phyloP scores from a whole-genome alignment of 768 basidiomycete genomes.

The Phylloporus sp. region DNA sequence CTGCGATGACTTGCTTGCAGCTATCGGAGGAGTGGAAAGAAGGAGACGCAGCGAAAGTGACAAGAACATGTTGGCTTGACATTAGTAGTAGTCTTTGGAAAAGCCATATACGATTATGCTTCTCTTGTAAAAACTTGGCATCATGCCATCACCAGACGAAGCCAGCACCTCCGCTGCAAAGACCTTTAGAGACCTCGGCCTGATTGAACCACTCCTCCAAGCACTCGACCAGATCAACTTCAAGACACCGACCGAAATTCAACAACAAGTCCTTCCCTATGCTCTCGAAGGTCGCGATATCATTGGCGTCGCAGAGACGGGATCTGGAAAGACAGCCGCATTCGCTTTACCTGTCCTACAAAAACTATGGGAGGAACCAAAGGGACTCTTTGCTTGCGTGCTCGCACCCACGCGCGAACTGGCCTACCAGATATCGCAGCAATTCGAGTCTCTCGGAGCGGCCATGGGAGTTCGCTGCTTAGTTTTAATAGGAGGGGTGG shows the following conservation, averaged over 20 bases:
- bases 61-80: constrained; percentile 51
- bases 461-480: constrained; percentile 89
- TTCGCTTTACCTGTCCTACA: constrained; percentile 96
- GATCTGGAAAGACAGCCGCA: constrained; percentile 96
- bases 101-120: no score
- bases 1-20: constrained; percentile 65
- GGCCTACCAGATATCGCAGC: constrained; percentile 97
- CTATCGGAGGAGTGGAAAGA: constrained; percentile 63
- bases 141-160: constrained; percentile 68
- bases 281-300: constrained; percentile 91
- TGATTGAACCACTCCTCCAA: constrained; percentile 85
- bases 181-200: constrained; percentile 79
- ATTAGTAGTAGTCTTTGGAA: no score
- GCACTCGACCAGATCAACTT: constrained; percentile 78
- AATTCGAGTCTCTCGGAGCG: constrained; percentile 87
- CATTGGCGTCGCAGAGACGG: constrained; percentile 97
- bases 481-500: constrained; percentile 94
- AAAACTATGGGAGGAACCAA: constrained; percentile 93
- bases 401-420: constrained; percentile 97
- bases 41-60: constrained; percentile 63
- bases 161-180: constrained; percentile 42
- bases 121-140: no score
- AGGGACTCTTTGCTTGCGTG: constrained; percentile 87
- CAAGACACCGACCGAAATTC: constrained; percentile 88
- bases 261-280: constrained; percentile 76